Evolutionary conservation across 2,329 filamentous ascomycete genomes (phyloP).

Genomic region (Mycosphaerella sp.): DNA sequence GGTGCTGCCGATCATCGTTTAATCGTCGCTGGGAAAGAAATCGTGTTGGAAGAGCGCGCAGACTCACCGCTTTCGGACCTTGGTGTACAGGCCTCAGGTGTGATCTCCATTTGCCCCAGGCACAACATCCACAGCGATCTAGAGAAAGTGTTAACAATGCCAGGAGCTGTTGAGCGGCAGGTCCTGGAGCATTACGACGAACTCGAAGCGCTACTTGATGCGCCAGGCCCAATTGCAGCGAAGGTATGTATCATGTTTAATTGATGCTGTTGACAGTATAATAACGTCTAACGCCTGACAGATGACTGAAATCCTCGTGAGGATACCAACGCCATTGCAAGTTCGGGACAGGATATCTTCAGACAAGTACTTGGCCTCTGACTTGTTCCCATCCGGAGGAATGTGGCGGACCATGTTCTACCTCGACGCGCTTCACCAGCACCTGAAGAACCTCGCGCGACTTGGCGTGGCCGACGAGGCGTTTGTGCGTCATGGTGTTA

Average conservation of each 20-base stretch:
- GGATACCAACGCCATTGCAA: conserved; percentile 37
- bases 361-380: conserved; percentile 47
- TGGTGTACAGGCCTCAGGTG: conserved; percentile 21
- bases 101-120: conserved; percentile 26
- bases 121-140: conserved; percentile 25
- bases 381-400: conserved; percentile 62
- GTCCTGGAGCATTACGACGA: conserved; percentile 77
- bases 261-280: neutral
- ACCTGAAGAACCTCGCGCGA: conserved; percentile 41
- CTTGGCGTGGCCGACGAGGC: conserved; percentile 27
- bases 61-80: conserved; percentile 17
- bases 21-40: conserved; percentile 23
- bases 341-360: conserved; percentile 51
- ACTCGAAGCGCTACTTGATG: conserved; percentile 70
- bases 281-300: conserved; percentile 33
- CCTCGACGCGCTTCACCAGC: conserved; percentile 59
- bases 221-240: conserved; percentile 52
- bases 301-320: conserved; percentile 62
- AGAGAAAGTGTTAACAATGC: conserved; percentile 22
- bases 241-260: conserved; percentile 10
- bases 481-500: conserved; percentile 28
- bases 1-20: conserved; percentile 23
- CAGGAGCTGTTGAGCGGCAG: conserved; percentile 62
- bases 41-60: conserved; percentile 18
- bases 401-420: conserved; percentile 65